These are phyloP conservation scores for Wickerhamiella spandovensis DNA, from an alignment of 805 yeast genomes.

Conservation along the genomic window DNA sequence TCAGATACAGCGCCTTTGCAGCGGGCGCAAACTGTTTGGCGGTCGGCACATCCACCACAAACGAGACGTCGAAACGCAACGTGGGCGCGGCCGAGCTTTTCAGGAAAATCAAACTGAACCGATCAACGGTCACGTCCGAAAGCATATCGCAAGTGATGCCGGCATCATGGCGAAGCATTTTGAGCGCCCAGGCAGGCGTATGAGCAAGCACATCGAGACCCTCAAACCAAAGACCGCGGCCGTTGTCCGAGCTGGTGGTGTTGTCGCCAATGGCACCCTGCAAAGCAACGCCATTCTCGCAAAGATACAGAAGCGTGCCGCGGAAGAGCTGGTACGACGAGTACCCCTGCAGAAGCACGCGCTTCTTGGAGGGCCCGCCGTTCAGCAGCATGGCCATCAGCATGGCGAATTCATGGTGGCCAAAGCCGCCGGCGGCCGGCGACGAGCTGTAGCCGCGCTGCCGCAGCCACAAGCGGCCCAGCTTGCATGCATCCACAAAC, in stretches of 20 bases:
- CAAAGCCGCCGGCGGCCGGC: slow-evolving; percentile 67
- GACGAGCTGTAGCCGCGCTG: slow-evolving; percentile 71
- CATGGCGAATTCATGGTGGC: slow-evolving; percentile 77
- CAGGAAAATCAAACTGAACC: slow-evolving; percentile 68
- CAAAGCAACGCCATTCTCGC: slow-evolving; percentile 29
- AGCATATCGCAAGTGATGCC: slow-evolving; percentile 50
- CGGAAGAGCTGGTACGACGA: slow-evolving; percentile 89
- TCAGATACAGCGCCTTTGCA: neutral
- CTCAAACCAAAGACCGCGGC: neutral
- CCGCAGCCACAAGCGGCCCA: slow-evolving; percentile 80
- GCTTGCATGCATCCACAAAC: slow-evolving; percentile 72
- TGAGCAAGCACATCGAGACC: slow-evolving; percentile 72
- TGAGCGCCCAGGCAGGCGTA: slow-evolving; percentile 57
- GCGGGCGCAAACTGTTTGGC: neutral
- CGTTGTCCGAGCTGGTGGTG: neutral
- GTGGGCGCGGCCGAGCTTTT: slow-evolving; percentile 35
- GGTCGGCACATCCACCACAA: slow-evolving; percentile 30
- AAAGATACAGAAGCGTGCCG: slow-evolving; percentile 70
- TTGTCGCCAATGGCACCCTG: neutral
- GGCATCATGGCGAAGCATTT: slow-evolving; percentile 51
- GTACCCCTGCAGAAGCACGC: slow-evolving; percentile 70
- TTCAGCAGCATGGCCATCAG: slow-evolving; percentile 68
- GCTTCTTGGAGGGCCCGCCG: slow-evolving; percentile 57
- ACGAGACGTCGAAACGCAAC: slow-evolving; percentile 50
- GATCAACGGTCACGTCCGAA: slow-evolving; percentile 68